Conservation (phyloP, 768 basidiomycete genomes). For the Phallus indusiatus region DNA sequence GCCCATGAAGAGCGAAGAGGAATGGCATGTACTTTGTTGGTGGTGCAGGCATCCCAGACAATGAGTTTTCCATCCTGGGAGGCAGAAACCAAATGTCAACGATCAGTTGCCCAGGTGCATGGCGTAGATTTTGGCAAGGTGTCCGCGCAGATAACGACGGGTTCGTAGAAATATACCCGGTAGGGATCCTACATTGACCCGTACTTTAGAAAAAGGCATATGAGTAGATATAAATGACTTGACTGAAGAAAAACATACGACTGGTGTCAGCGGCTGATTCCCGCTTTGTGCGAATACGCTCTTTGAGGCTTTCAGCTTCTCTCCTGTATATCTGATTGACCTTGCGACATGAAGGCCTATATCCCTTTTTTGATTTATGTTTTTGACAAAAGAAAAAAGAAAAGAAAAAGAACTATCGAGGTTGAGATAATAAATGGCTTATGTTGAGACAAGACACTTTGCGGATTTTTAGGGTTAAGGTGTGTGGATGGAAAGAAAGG, state of each 20-base stretch:
- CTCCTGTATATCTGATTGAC: constrained; percentile 82
- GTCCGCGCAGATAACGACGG: constrained; percentile 88
- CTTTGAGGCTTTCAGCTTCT: constrained; percentile 95
- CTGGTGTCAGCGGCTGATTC: constrained; percentile 98
- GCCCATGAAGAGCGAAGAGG: constrained; percentile 98
- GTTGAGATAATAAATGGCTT: not conserved
- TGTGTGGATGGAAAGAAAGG: not conserved
- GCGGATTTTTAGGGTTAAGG: not conserved
- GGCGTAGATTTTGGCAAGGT: constrained; percentile 98
- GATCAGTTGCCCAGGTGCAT: constrained; percentile 99
- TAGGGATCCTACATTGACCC: constrained; percentile 93
- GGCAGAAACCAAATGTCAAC: constrained; percentile 96
- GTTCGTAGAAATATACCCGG: constrained; percentile 97
- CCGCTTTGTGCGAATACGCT: constrained; percentile 94
- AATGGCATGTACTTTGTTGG: constrained; percentile 99
- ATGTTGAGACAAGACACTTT: not conserved
- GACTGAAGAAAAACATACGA: constrained; percentile 44
- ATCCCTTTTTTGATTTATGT: no score
- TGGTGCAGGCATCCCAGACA: constrained; percentile 99
- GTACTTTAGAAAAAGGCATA: constrained; percentile 44
- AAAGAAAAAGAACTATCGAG: not conserved
- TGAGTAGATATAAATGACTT: no score
- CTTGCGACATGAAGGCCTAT: constrained; percentile 55
- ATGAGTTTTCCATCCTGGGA: constrained; percentile 99
- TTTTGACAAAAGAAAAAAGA: not conserved